Evolutionary conservation across 768 basidiomycete species (phyloP), one percentile per base, ranked within the genome.

Genomic region (Gymnopilus junonius): DNA sequence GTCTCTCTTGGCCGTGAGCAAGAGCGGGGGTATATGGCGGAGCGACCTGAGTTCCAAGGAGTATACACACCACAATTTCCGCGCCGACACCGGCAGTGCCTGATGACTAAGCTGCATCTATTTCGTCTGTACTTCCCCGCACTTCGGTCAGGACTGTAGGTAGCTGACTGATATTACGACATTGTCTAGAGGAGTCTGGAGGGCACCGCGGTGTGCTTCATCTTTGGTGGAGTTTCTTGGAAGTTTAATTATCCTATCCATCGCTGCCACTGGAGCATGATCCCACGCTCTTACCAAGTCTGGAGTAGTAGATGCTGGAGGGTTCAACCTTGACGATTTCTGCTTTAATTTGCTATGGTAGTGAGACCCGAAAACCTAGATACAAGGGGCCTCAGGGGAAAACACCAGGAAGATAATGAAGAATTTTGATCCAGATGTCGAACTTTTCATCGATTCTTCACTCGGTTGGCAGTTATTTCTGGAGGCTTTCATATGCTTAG

Each of bases 71-170:
- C 7, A 51, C 48, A 51, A 51, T n/a, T 51, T 51, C 48, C 48
- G 48, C 48, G 48, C 48, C 48, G 48, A 32, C 10, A 51, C 48
- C 45, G 48, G 48, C 48, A 32, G 31, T 32, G 3, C 48, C 48
- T 51, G 48, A 51, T 51, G 48, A 51, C 48, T 51, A 51, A 51
- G 27, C 45, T n/a, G 25, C 31, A n/a, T n/a, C n/a, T n/a, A n/a
- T n/a, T n/a, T n/a, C n/a, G n/a, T n/a, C n/a, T n/a, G n/a, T n/a
- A n/a, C n/a, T n/a, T n/a, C n/a, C n/a, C n/a, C n/a, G n/a, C n/a
- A n/a, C n/a, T n/a, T n/a, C n/a, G n/a, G n/a, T n/a, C n/a, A n/a
- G n/a, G n/a, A n/a, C n/a, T n/a, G n/a, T n/a, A n/a, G n/a, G n/a
- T n/a, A n/a, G n/a, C n/a, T n/a, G n/a, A n/a, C n/a, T n/a, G n/a